Evolutionary conservation across 495 filamentous ascomycete genomes (phyloP).

Genomic region (Penicillium paradoxum): DNA sequence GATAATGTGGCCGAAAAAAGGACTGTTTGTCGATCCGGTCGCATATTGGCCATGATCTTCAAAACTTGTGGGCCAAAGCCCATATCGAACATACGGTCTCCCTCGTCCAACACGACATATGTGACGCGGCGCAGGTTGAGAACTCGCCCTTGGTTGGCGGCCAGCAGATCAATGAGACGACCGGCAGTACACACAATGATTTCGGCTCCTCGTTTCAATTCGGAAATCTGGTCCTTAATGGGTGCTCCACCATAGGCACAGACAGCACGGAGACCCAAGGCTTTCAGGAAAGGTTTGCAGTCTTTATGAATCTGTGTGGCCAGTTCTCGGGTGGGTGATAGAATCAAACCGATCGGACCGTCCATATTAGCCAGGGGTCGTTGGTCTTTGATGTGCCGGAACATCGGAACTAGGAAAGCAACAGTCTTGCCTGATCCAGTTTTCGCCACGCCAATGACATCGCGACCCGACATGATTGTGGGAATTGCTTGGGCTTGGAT

Average conservation of each 20-base stretch:
- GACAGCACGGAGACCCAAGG: slow-evolving; percentile 83
- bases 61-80: slow-evolving; percentile 97
- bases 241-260: slow-evolving; percentile 94
- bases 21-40: slow-evolving; percentile 88
- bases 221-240: slow-evolving; percentile 96
- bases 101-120: slow-evolving; percentile 93
- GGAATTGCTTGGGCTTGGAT: slow-evolving; percentile 96
- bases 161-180: slow-evolving; percentile 93
- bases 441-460: slow-evolving; percentile 95
- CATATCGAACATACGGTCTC: slow-evolving; percentile 99
- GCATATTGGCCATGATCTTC: slow-evolving; percentile 88
- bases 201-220: slow-evolving; percentile 90
- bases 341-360: slow-evolving; percentile 80
- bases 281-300: slow-evolving; percentile 88
- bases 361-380: slow-evolving; percentile 75
- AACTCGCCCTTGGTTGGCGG: slow-evolving; percentile 86
- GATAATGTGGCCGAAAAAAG: slow-evolving; percentile 97
- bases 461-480: slow-evolving; percentile 90
- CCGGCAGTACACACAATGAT: slow-evolving; percentile 94
- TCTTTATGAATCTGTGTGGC: slow-evolving; percentile 93
- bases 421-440: slow-evolving; percentile 99
- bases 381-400: slow-evolving; percentile 96
- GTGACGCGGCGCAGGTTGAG: slow-evolving; percentile 86
- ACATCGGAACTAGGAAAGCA: slow-evolving; percentile 92
- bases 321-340: slow-evolving; percentile 93